Conservation (phyloP, 495 filamentous ascomycete species). For the Podospora australis region DNA sequence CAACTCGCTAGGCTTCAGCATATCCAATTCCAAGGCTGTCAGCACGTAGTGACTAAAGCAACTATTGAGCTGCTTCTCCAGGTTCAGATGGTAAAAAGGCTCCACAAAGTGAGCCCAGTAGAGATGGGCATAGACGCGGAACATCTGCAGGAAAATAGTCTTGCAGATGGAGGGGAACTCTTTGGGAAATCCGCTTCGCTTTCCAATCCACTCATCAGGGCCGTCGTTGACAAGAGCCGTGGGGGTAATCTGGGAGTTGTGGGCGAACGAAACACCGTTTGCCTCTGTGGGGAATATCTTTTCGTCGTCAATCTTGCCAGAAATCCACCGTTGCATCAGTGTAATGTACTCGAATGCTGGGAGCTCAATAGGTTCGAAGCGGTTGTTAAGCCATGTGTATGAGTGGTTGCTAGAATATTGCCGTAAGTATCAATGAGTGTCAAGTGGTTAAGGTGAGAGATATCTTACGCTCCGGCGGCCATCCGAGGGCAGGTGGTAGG, state of each 20-base stretch:
- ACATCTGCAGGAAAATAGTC: constrained; percentile 94
- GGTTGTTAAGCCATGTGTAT: constrained; percentile 80
- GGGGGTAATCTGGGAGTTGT: constrained; percentile 49
- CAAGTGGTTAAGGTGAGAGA: neutral
- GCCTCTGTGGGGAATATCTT: constrained; percentile 78
- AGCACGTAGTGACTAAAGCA: constrained; percentile 92
- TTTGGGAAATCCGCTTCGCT: constrained; percentile 79
- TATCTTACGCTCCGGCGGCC: constrained; percentile 77
- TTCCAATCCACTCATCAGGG: constrained; percentile 71
- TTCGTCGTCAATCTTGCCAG: constrained; percentile 80
- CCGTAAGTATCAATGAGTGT: constrained; percentile 10
- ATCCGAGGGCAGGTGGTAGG: constrained; percentile 76
- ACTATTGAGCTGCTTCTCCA: constrained; percentile 84
- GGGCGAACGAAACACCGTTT: constrained; percentile 50
- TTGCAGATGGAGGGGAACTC: constrained; percentile 80
- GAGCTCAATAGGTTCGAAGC: constrained; percentile 58
- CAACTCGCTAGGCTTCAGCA: constrained; percentile 75
- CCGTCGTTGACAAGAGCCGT: constrained; percentile 53
- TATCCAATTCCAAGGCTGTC: constrained; percentile 75
- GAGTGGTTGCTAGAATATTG: constrained; percentile 57
- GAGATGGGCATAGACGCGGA: constrained; percentile 88
- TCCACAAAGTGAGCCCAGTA: constrained; percentile 80
- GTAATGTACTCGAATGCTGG: constrained; percentile 82
- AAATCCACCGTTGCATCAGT: constrained; percentile 89
- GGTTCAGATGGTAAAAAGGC: constrained; percentile 76